Conservation (phyloP, 148 eudicot genomes). For the Amaranthus palmeri region DNA sequence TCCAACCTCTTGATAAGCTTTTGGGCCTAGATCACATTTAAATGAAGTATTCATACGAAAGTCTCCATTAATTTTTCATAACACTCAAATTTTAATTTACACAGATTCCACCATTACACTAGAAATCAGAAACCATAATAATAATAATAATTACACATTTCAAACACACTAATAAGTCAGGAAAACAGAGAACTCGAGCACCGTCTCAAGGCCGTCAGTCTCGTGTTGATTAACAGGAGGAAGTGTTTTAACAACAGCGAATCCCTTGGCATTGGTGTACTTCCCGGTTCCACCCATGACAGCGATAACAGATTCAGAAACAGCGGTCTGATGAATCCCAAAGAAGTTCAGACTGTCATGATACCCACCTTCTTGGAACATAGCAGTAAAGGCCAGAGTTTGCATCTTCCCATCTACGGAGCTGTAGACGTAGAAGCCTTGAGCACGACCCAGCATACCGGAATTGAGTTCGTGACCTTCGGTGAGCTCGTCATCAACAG, state of each 20-base stretch:
- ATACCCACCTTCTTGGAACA: constrained; percentile 61
- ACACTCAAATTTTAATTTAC: constrained; percentile 8
- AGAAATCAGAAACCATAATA: constrained; percentile 1
- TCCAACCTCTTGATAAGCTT: too few species aligned
- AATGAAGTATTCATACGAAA: background rate
- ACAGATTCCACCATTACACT: background rate
- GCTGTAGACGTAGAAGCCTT: constrained; percentile 64
- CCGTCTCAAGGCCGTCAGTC: constrained; percentile 77
- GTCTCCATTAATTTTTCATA: constrained; percentile 8
- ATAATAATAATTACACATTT: background rate
- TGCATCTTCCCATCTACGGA: constrained; percentile 67
- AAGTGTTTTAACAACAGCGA: constrained; percentile 45
- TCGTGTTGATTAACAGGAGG: constrained; percentile 40
- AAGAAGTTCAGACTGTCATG: constrained; percentile 53
- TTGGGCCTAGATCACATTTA: too few species aligned
- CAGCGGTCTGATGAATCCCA: constrained; percentile 55
- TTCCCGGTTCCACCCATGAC: constrained; percentile 83
- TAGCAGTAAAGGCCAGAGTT: constrained; percentile 62
- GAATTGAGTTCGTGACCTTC: constrained; percentile 60
- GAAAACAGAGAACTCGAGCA: constrained; percentile 54
- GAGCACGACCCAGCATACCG: constrained; percentile 58
- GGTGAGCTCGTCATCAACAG: constrained; percentile 68
- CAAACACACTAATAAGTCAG: constrained; percentile 37
- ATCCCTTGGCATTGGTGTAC: constrained; percentile 56
- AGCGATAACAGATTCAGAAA: constrained; percentile 49